Conservation (phyloP, 2,329 filamentous ascomycete genomes). For the Cladophialophora yegresii region DNA sequence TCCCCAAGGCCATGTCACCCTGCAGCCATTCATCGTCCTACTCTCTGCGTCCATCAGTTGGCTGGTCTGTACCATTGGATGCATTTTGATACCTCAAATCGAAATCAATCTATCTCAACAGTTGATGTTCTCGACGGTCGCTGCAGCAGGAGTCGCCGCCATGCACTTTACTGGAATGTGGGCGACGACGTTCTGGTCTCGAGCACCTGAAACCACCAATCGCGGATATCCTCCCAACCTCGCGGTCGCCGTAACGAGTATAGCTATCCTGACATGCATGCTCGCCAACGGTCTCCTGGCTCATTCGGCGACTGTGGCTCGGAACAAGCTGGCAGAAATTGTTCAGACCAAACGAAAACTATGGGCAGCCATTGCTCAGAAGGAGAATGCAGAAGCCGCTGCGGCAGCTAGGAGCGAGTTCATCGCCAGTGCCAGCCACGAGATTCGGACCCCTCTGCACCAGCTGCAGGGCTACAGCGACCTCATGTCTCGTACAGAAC, state of each 20-base stretch:
- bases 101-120: conserved; percentile 42
- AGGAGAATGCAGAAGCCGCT: conserved; percentile 42
- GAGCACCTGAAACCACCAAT: conserved; percentile 31
- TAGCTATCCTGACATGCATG: conserved; percentile 43
- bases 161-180: conserved; percentile 44
- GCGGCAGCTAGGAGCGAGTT: conserved; percentile 41
- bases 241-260: conserved; percentile 39
- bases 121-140: conserved; percentile 40
- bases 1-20: conserved; percentile 38
- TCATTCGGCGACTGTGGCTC: conserved; percentile 42
- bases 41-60: conserved; percentile 41
- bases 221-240: conserved; percentile 41
- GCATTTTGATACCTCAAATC: conserved; percentile 41
- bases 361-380: conserved; percentile 42
- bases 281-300: conserved; percentile 42
- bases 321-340: conserved; percentile 43
- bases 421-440: conserved; percentile 43
- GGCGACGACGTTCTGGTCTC: conserved; percentile 41
- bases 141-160: conserved; percentile 41
- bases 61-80: conserved; percentile 41
- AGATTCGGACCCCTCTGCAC: conserved; percentile 44
- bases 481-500: conserved; percentile 39
- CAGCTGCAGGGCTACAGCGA: conserved; percentile 44
- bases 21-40: conserved; percentile 38
- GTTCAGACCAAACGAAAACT: conserved; percentile 40